Conservation (phyloP, 2,329 filamentous ascomycete species). For the Scorias spongiosa region DNA sequence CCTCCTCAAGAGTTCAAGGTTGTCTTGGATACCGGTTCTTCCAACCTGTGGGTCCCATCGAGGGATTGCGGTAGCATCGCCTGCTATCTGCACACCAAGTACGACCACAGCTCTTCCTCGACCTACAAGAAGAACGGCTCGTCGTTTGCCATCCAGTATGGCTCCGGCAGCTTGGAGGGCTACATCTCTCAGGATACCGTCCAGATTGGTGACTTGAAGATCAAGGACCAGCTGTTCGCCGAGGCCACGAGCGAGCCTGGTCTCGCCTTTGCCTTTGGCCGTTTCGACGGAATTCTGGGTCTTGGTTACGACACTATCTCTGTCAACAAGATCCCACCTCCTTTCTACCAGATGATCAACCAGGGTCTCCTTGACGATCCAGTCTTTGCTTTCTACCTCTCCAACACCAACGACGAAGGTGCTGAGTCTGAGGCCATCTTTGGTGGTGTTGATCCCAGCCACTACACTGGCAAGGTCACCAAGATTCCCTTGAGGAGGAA, state of each 20-base stretch:
- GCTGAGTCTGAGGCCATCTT: conserved; percentile 78
- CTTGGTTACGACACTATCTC: conserved; percentile 90
- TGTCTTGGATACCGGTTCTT: conserved; percentile 93
- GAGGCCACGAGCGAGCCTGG: conserved; percentile 94
- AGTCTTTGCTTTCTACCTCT: conserved; percentile 94
- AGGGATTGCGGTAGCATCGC: conserved; percentile 84
- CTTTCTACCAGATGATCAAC: conserved; percentile 91
- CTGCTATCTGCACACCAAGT: conserved; percentile 94
- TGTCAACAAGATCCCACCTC: conserved; percentile 88
- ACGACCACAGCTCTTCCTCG: conserved; percentile 78
- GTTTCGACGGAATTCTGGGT: conserved; percentile 93
- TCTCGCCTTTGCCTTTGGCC: conserved; percentile 91
- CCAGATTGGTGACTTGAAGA: conserved; percentile 72
- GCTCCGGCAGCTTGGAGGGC: conserved; percentile 83
- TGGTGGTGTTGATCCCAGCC: conserved; percentile 69
- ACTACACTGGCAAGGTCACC: conserved; percentile 73
- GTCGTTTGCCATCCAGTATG: conserved; percentile 85
- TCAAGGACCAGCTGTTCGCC: conserved; percentile 86
- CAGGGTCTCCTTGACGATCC: conserved; percentile 81
- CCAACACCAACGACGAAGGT: conserved; percentile 52
- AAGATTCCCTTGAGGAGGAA: conserved; percentile 93
- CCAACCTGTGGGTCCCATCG: conserved; percentile 97
- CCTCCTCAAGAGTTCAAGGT: conserved; percentile 96
- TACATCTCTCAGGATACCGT: conserved; percentile 84
- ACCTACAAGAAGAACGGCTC: conserved; percentile 90